Evolutionary conservation across 331 rosid genomes (phyloP).

Genomic region (Spiraea crenata): DNA sequence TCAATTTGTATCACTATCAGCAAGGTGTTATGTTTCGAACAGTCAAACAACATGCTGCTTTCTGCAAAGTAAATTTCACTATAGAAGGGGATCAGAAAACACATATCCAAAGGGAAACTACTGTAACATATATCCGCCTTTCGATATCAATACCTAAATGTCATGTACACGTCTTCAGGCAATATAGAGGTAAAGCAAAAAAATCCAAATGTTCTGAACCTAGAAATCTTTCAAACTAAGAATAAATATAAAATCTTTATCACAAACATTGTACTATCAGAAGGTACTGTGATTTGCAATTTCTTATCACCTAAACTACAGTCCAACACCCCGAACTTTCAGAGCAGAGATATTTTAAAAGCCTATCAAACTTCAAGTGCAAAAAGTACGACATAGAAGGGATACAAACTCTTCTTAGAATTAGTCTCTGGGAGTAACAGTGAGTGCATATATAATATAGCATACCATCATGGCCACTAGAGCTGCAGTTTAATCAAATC

Average conservation of each 20-base stretch:
- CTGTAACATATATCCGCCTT: not conserved
- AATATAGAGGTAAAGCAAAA: not conserved
- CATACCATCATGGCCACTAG: not conserved
- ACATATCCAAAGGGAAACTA: not conserved
- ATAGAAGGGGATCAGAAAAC: not conserved
- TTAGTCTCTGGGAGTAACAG: not conserved
- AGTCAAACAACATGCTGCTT: not conserved
- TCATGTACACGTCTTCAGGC: not conserved
- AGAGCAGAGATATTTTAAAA: not conserved
- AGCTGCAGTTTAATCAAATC: not conserved
- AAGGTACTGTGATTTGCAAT: not conserved
- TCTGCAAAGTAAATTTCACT: not conserved
- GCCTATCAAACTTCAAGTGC: not conserved
- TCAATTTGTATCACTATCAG: conserved; percentile 1
- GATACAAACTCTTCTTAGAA: not conserved
- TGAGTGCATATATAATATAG: too few species aligned
- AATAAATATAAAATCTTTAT: not conserved
- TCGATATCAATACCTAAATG: not conserved
- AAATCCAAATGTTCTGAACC: not conserved
- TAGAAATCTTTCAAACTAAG: not conserved
- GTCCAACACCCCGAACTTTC: not conserved
- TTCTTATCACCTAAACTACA: not conserved
- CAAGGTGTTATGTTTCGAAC: not conserved
- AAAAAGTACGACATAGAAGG: not conserved
- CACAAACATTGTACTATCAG: not conserved